Evolutionary conservation across 495 filamentous ascomycete species (phyloP), one percentile per base, ranked within the genome.

Genomic region (Penicillium paxilli): DNA sequence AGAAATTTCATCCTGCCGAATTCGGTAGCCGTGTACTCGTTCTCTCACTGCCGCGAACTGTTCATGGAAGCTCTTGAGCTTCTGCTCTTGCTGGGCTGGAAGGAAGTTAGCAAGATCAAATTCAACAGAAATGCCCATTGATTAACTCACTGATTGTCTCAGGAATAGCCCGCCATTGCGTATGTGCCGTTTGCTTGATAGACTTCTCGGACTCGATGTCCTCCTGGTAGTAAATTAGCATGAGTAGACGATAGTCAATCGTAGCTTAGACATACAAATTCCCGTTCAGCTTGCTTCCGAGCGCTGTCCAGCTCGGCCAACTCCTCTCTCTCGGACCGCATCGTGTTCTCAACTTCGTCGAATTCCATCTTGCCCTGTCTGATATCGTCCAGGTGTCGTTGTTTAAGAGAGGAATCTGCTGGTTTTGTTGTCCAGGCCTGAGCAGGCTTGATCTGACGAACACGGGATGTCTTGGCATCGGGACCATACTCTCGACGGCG

Each of bases 401-500:
- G 62, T 60, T 87, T 90, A 47, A 81, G 79, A 23, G 78, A 71
- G 1, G 62, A 58, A 65, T 94, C 87, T 11, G 91, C 81, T 4
- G 90, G 87, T 59, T 90, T 84, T 52, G 91, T 81, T 3, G 87
- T 90, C 88, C 91, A 97, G 49, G 80, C 75, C 12, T 62, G 65
- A 3, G 88, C 90, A 28, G 58, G 66, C 10, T 58, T 71, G 2
- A 96, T 51, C 44, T 68, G 64, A 38, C 68, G 77, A 1, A 87
- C 82, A 8, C 69, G 69, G 5, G 89, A 92, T 6, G 89, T 90
- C 7, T 74, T 75, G 5, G 87, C 90, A 16, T 65, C 63, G 0
- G 83, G 72, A 0, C 89, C 90, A 66, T 95, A 96, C 65, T 96
- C 91, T 54, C 75, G 68, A 35, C 92, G 81, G 10, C 86, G 81